Evolutionary conservation across 1,139 yeast genomes (phyloP).

Genomic region (Lodderomyces elongisporus): DNA sequence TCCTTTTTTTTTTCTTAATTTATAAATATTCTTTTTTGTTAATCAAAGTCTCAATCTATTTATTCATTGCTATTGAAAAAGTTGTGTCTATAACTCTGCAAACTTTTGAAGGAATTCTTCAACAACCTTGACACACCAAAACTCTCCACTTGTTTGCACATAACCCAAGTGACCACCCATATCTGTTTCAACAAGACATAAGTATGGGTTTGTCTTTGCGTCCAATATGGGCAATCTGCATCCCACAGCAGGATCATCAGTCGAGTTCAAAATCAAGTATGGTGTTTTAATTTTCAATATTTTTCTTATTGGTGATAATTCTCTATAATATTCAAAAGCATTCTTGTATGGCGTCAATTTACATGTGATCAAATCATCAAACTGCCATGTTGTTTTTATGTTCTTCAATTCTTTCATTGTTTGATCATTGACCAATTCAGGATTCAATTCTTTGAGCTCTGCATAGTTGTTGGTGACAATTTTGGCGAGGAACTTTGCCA

Average conservation of each 20-base stretch:
- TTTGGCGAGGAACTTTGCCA: conserved; percentile 61
- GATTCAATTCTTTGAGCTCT: conserved; percentile 39
- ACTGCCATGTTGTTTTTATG: conserved; percentile 46
- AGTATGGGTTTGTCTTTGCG: conserved; percentile 26
- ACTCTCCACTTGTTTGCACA: conserved; percentile 51
- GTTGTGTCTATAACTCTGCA: conserved; percentile 12
- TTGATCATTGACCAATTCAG: conserved; percentile 30
- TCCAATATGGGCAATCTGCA: conserved; percentile 30
- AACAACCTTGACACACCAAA: conserved; percentile 71
- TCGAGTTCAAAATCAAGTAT: conserved; percentile 58
- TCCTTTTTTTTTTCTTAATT: no score
- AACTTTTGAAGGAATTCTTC: conserved; percentile 57
- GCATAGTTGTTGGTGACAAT: conserved; percentile 58
- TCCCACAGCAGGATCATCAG: conserved; percentile 83
- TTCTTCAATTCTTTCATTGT: conserved; percentile 25
- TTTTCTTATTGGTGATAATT: conserved; percentile 60
- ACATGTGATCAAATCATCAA: conserved; percentile 71
- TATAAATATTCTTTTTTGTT: no score
- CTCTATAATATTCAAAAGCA: conserved; percentile 68
- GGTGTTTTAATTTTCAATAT: conserved; percentile 60
- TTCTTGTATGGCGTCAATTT: conserved; percentile 66
- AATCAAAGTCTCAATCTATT: no score
- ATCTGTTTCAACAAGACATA: conserved; percentile 37
- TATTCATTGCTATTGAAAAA: no score
- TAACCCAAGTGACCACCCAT: conserved; percentile 64